Base-by-base conservation (phyloP, 1,284 basidiomycete species). In the Nidula niveotomentosa region DNA sequence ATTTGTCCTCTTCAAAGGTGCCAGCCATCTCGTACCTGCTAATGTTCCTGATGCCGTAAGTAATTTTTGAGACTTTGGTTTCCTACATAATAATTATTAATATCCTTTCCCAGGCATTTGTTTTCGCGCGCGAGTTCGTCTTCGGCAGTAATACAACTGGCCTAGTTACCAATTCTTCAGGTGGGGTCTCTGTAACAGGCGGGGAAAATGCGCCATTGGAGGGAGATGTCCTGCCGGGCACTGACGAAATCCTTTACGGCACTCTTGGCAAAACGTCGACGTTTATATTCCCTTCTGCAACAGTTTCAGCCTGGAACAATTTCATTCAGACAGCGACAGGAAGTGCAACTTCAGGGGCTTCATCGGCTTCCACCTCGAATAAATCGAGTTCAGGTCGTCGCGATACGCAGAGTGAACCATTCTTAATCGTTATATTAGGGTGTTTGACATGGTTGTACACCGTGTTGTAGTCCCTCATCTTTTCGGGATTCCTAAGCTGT, bases 41-140 rank as follows among this genome's bases (percentile, higher is more conserved):
- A 70, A 69, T 49, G 71, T 75, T 33, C 87, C 88, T 3, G 65
- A 64, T 54, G 74, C 78, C 23, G 87, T 87, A 65, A 51, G 84
- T 62, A 35, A 36, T 9, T 49, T 39, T 8, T 17, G 37, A 35
- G 1, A 49, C 10, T 36, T 18, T 13, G 49, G 2, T 13, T 30
- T 49, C 8, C 12, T 6, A 33, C 12, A 13, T 13, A 10, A 35
- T 37, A 33, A 36, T 6, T 52, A 36, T 6, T 52, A 13, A 53
- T 50, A 39, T 53, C 53, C 52, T 37, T 50, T 34, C 35, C 18
- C 34, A 86, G 85, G 82, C 80, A 3, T 74, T 77, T 59, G 76
- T 75, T 13, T 79, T 87, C 65, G 62, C 76, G n/a, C 76, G 79
- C 12, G 83, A 87, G 56, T 87, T 87, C 55, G 69, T 87, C 36